Evolutionary conservation across 1,139 yeast genomes (phyloP).

Genomic region (Wickerhamomyces sp.): DNA sequence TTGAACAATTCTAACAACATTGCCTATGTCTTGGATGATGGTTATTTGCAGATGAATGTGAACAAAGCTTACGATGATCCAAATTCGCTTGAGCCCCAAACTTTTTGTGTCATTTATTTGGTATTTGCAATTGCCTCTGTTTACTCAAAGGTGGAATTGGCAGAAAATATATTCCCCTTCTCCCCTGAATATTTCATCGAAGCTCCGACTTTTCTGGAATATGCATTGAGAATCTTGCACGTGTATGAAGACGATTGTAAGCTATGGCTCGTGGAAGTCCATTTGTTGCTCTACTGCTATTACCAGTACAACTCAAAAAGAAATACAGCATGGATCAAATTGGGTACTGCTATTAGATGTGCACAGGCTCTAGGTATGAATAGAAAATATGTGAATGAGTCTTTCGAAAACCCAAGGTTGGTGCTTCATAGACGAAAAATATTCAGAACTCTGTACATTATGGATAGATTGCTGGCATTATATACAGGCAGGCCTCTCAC

Average conservation of each 20-base stretch:
- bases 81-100: constrained; percentile 20
- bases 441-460: constrained; percentile 35
- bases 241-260: constrained; percentile 34
- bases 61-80: constrained; percentile 29
- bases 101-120: constrained; percentile 32
- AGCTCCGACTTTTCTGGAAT: constrained; percentile 28
- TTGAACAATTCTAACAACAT: constrained; percentile 33
- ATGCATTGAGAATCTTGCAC: constrained; percentile 30
- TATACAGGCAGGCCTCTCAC: constrained; percentile 38
- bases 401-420: constrained; percentile 21
- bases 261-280: constrained; percentile 38
- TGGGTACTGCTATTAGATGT: constrained; percentile 29
- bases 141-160: constrained; percentile 25
- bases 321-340: constrained; percentile 37
- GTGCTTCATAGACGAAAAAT: constrained; percentile 30
- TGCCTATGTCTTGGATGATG: constrained; percentile 33
- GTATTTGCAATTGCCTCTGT: constrained; percentile 39
- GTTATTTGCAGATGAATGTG: constrained; percentile 26
- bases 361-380: constrained; percentile 29
- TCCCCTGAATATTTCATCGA: constrained; percentile 14
- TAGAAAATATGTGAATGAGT: constrained; percentile 26
- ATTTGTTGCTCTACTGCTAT: constrained; percentile 34
- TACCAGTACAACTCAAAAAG: constrained; percentile 36
- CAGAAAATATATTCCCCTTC: constrained; percentile 21
- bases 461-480: constrained; percentile 36